Evolutionary conservation across 805 yeast genomes (phyloP), one percentile per base, ranked within the genome.

Genomic region (Yarrowia deformans): DNA sequence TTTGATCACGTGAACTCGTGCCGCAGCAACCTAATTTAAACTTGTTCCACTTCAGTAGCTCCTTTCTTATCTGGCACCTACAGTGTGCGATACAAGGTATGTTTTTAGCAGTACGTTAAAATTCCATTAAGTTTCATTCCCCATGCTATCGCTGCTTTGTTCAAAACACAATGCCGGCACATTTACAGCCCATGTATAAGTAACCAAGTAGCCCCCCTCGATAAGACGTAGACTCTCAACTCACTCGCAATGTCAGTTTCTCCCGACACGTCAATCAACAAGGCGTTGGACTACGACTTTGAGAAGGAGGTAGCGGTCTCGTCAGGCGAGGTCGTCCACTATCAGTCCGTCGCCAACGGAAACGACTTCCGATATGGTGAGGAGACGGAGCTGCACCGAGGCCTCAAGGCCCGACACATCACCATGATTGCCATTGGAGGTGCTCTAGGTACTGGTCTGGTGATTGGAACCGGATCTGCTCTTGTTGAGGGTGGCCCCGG

Each of bases 371-470:
- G 68, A 37, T 63, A 63, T 48, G 56, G 56, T 13, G 68, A 63
- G 56, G 68, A 63, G 48, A 48, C 68, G n/a, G 45, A 46, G 55
- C 73, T 74, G 58, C 70, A 74, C 67, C 66, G 82, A 70, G 79
- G 79, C 66, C 75, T 83, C 70, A 80, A 83, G 71, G 84, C 90
- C 60, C 77, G 92, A 67, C 92, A 88, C 74, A 82, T 88, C 72
- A 83, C 87, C 69, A 87, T 89, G 90, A 87, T 89, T 75, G 90
- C 95, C 72, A 86, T 91, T 72, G 96, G 95, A 72, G 94, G 95
- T 73, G 90, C 94, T 9, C 79, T 90, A 66, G 95, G 95, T 69
- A 90, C 95, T 1, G 96, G 93, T 75, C 81, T 90, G 69, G 81
- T 90, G 72, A 88, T 90, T 72, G 92, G 93, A 74, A 88, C 93